Conservation (phyloP, 345 rosid species). For the Citrus sinensis region DVS_A1.0 CM039165.1:26669501-26670000, state of each 20-base stretch:
- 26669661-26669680: conserved; percentile 76
- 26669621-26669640: conserved; percentile 59
- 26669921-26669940: conserved; percentile 80
- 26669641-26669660: conserved; percentile 77
- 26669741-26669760: not conserved
- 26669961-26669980: conserved; percentile 74
- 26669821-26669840: too few relatives aligned
- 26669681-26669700: conserved; percentile 38
- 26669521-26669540: conserved; percentile 31
- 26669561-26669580: conserved; percentile 47
- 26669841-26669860: not conserved
- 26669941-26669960: conserved; percentile 68
- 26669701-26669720: too few relatives aligned
- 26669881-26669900: conserved; percentile 59
- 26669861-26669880: not conserved
- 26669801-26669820: not conserved
- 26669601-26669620: conserved; percentile 86
- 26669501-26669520: conserved; percentile 3
- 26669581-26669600: conserved; percentile 63
- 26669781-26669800: not conserved
- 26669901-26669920: conserved; percentile 84
- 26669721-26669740: too few relatives aligned
- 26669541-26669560: conserved; percentile 39
- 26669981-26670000: conserved; percentile 73
- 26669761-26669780: not conserved